A percentile compares a stretch with the other conserved stretches of the same genome.
These are phyloP conservation scores for Hansenula sp. DNA, from an alignment of 1,139 yeast species.

Conservation along the genomic window DNA sequence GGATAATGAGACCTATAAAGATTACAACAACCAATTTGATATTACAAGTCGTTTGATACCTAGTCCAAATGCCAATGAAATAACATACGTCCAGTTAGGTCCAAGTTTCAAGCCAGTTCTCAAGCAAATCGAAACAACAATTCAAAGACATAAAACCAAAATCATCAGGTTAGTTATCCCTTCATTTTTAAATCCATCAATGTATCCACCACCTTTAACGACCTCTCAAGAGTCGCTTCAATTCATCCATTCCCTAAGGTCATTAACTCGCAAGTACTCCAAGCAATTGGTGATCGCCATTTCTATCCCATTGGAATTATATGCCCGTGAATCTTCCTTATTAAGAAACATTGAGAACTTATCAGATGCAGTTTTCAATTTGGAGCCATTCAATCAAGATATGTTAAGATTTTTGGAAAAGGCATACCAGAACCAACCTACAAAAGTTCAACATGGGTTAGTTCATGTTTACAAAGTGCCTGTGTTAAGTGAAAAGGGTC, in stretches of 20 bases:
- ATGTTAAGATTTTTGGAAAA: slow-evolving; percentile 62
- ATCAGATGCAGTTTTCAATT: slow-evolving; percentile 66
- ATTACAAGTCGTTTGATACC: slow-evolving; percentile 69
- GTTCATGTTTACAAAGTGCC: slow-evolving; percentile 76
- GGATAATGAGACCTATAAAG: slow-evolving; percentile 35
- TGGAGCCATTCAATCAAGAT: slow-evolving; percentile 83
- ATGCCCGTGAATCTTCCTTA: slow-evolving; percentile 50
- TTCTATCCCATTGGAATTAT: slow-evolving; percentile 66
- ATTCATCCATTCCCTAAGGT: slow-evolving; percentile 58
- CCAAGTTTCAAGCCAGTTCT: slow-evolving; percentile 27
- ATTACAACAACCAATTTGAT: slow-evolving; percentile 71
- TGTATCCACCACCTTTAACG: slow-evolving; percentile 56
- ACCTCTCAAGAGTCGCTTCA: slow-evolving; percentile 50
- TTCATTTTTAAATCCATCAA: slow-evolving; percentile 71
- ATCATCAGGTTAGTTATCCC: slow-evolving; percentile 73
- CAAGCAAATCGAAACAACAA: slow-evolving; percentile 37
- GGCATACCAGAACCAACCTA: slow-evolving; percentile 66
- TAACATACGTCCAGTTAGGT: slow-evolving; percentile 47
- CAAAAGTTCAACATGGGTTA: slow-evolving; percentile 83
- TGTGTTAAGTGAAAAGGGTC: slow-evolving; percentile 59
- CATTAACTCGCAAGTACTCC: slow-evolving; percentile 44
- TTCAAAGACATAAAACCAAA: slow-evolving; percentile 37
- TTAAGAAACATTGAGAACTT: slow-evolving; percentile 54
- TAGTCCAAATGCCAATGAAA: slow-evolving; percentile 58
- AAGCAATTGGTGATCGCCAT: slow-evolving; percentile 43